phyloP scores from a whole-genome alignment of 306 rosid genomes.

The cucumber (Cucumis sativus) region Cucumber_9930_V3 NC_026656.2:7685001-7685500 shows the following conservation, averaged over 20 bases:
- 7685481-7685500: neutral
- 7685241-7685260: too few species aligned
- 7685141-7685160: neutral
- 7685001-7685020: slow-evolving; percentile 72
- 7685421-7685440: neutral
- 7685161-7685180: neutral
- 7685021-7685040: slow-evolving; percentile 95
- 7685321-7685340: too few species aligned
- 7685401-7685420: neutral
- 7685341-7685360: neutral
- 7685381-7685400: neutral
- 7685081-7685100: slow-evolving; percentile 31
- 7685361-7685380: neutral
- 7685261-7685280: too few species aligned
- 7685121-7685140: neutral
- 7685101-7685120: neutral
- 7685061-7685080: slow-evolving; percentile 82
- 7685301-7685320: too few species aligned
- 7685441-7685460: neutral
- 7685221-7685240: too few species aligned
- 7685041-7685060: slow-evolving; percentile 97
- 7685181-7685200: too few species aligned
- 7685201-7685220: too few species aligned
- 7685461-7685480: neutral
- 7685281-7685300: too few species aligned